Evolutionary conservation across 352 stramenopile species (phyloP).

Genomic region (Phytopythium sindhum): DNA sequence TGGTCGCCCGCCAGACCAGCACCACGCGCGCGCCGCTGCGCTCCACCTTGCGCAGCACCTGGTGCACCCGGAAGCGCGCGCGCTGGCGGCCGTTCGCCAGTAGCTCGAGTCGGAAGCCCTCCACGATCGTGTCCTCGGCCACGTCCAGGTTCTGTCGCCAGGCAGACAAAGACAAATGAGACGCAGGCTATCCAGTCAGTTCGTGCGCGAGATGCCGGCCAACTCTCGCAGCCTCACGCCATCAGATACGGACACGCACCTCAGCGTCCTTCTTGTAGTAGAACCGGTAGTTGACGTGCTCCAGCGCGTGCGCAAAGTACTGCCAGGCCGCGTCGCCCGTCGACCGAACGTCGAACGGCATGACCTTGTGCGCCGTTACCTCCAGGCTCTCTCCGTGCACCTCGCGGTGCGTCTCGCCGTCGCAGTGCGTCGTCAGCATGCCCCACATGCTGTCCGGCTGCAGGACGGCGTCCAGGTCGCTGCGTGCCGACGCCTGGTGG

Average conservation of each 20-base stretch:
- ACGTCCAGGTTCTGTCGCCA: slow-evolving; percentile 7
- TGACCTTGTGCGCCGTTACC: slow-evolving; percentile 9
- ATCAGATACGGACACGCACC: slow-evolving; percentile 7
- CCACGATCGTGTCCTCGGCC: slow-evolving; percentile 6
- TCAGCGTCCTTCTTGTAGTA: slow-evolving; percentile 19
- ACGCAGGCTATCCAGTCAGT: not conserved
- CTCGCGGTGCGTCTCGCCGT: not conserved
- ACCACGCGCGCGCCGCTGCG: not conserved
- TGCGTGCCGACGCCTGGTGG: not conserved
- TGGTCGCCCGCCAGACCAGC: slow-evolving; percentile 6
- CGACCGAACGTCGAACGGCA: slow-evolving; percentile 8
- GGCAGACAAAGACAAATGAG: not conserved
- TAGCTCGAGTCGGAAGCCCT: slow-evolving; percentile 9
- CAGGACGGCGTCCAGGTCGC: slow-evolving; percentile 2
- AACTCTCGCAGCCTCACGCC: not conserved
- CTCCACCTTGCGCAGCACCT: slow-evolving; percentile 4
- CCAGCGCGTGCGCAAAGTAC: slow-evolving; percentile 6
- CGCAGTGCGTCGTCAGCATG: not conserved
- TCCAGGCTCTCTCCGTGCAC: slow-evolving; percentile 6
- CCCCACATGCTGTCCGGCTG: not conserved
- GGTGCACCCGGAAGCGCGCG: slow-evolving; percentile 2
- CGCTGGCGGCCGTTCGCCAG: not conserved
- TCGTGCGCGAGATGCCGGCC: not conserved
- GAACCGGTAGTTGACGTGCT: slow-evolving; percentile 8
- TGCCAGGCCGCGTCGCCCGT: slow-evolving; percentile 7